A percentile compares a stretch with the other conserved stretches of the same genome.
Evolutionary conservation across 1,284 basidiomycete species (phyloP).

Genomic region (Leccinum pallidistipes): DNA sequence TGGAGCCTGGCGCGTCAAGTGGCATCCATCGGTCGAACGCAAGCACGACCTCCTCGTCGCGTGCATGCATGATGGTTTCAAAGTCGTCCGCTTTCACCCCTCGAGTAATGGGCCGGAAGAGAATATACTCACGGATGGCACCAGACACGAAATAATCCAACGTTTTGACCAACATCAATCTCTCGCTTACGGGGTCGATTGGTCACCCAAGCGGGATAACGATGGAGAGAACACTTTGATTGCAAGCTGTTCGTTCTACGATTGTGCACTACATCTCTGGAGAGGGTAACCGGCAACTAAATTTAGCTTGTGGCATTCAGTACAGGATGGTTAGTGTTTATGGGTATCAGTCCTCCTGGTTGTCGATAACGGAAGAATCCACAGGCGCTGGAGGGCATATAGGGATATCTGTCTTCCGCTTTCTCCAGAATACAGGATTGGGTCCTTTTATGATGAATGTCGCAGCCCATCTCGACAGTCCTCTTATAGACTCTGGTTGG

Average conservation of each 20-base stretch:
- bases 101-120: background rate
- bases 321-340: background rate
- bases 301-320: background rate
- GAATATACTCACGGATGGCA: slow-evolving; percentile 12
- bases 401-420: slow-evolving; percentile 32
- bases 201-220: slow-evolving; percentile 56
- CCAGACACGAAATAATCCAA: slow-evolving; percentile 45
- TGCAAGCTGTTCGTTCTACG: slow-evolving; percentile 96
- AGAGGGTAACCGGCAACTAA: slow-evolving; percentile 41
- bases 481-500: slow-evolving; percentile 61
- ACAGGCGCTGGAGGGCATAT: slow-evolving; percentile 24
- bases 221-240: slow-evolving; percentile 51
- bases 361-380: background rate
- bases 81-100: slow-evolving; percentile 54
- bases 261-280: slow-evolving; percentile 87
- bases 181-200: slow-evolving; percentile 94
- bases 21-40: slow-evolving; percentile 75
- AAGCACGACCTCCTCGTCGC: slow-evolving; percentile 80
- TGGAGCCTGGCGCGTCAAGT: slow-evolving; percentile 95
- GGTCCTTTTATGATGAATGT: slow-evolving; percentile 63
- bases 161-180: slow-evolving; percentile 81
- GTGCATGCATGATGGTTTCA: slow-evolving; percentile 98
- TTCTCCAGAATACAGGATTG: slow-evolving; percentile 51
- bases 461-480: slow-evolving; percentile 68
- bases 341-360: slow-evolving; percentile 8